Base-by-base conservation (phyloP, 306 rosid species). In the Cucurbita maxima region DNA sequence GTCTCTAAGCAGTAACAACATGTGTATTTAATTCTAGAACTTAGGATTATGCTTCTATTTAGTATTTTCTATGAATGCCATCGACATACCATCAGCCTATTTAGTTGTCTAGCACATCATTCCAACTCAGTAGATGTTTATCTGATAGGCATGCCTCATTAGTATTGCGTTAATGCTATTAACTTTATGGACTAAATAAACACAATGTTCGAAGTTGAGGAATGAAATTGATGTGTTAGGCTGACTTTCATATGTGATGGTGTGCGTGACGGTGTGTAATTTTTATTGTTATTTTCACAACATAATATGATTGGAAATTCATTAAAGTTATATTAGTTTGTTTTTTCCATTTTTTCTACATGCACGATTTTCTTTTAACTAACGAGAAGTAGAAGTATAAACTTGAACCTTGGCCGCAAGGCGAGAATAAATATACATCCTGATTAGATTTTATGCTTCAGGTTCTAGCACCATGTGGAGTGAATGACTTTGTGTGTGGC, bases 381-480 rank as follows among this genome's bases (percentile, higher is more conserved):
- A 69, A 30, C 45, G 44, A 48, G 73, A 68, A 47, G 18, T 55
- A 37, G 25, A 63, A 64, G 44, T 22, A 60, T 25, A 36, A 19
- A 25, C 19, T 59, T 16, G 19, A 47, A 25, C 25, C 47, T 44
- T 74, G 47, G 10, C 16, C 0, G 7, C 62, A 18, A 44, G 20
- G 72, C 5, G 22, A 69, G 56, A 74, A 56, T 74, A 74, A 45
- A 59, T 43, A 38, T 43, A 25, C 18, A 74, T 77, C 74, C 75
- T 79, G 48, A 79, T 75, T 79, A 72, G 71, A 74, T 58, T 81
- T 85, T 79, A 71, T 76, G 53, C 68, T 58, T 66, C 89, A 94
- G 99, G 83, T 88, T 82, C 86, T 94, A 78, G 87, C 95, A 80
- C 99, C 99, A 4, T 94, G 99, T 78, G 99, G 99, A 75, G 90